These are phyloP conservation scores for Trametes sp. DNA, from an alignment of 1,284 basidiomycete species.

Conservation along the genomic window DNA sequence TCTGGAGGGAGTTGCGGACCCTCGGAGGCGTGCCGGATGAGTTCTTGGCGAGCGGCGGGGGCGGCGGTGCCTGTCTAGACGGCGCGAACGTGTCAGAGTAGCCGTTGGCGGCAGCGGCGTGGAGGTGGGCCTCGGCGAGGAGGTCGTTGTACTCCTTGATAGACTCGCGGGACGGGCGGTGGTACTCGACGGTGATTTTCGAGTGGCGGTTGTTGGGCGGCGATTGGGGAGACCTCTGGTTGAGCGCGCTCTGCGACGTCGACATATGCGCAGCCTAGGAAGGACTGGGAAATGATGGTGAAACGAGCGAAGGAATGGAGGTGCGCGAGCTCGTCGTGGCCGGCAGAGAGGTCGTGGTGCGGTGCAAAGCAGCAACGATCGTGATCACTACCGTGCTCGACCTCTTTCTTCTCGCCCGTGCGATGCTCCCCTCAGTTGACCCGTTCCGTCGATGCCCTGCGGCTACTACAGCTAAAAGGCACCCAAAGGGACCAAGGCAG, in stretches of 20 bases:
- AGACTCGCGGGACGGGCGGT: constrained; percentile 64
- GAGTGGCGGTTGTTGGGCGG: constrained; percentile 57
- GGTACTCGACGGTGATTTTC: constrained; percentile 77
- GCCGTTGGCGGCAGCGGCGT: constrained; percentile 58
- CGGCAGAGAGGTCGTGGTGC: constrained; percentile 13
- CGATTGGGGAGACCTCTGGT: constrained; percentile 44
- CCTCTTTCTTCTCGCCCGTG: constrained; percentile 2
- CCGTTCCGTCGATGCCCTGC: background rate
- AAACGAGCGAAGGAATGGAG: constrained; percentile 15
- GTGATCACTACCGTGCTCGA: constrained; percentile 13
- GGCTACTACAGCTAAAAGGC: constrained; percentile 6
- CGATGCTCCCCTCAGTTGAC: background rate
- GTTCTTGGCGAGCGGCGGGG: constrained; percentile 47
- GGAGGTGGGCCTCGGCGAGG: constrained; percentile 64
- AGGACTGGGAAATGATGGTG: constrained; percentile 17
- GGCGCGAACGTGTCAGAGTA: constrained; percentile 58
- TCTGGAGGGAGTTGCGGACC: constrained; percentile 65
- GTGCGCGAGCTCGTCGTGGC: constrained; percentile 28
- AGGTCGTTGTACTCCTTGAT: constrained; percentile 79
- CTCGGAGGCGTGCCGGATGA: constrained; percentile 42
- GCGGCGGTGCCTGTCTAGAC: constrained; percentile 61
- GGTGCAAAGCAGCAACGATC: constrained; percentile 25
- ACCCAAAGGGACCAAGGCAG: constrained; percentile 18
- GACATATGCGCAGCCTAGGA: constrained; percentile 32
- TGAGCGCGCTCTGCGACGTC: constrained; percentile 47